Evolutionary conservation across 176 grass and related monocot species (phyloP), one percentile per base, ranked within the genome.

Genomic region (Aegilops sharonensis): DNA sequence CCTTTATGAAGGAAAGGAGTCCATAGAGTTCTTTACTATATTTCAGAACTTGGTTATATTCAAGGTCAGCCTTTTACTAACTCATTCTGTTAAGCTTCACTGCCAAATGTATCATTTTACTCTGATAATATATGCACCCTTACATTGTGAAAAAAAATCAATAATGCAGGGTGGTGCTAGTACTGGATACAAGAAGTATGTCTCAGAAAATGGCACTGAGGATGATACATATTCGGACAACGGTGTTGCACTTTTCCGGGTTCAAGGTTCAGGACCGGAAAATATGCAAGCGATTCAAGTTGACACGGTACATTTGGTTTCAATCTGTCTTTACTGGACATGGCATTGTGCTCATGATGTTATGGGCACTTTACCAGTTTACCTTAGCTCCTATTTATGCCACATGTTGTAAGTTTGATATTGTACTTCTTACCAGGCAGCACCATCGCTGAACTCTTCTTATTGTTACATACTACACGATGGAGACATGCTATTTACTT

Each of bases 231-330:
- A 99, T 90, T 99, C 94, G 87, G 97, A 99, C 82, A 89, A 90
- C 32, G 92, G 85, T 70, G 34, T 94, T 74, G 97, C 90, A 57
- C 90, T 99, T 92, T 99, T 99, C 78, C 88, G 94, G 32, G 60
- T 99, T 88, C 94, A 99, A 91, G 97, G 97, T 64, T 95, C 92
- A 72, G 97, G 94, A 85, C 97, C 97, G 81, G 97, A 99, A 60
- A 99, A 99, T 85, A 99, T 99, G 94, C 97, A 99, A 94, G 97
- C 97, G 81, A 91, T 99, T 90, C 95, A 98, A 98, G 95, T 98
- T 90, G 93, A 98, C 72, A 90, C 87, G 80, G 95, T 95, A 95
- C 40, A 24, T 84, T 73, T 15, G 20, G 37, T 68, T 48, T 75
- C 40, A 57, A 35, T 85, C 60, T 85, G n/a, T 87, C n/a, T 81